These are phyloP conservation scores for Piper betle DNA, from an alignment of 164 flowering plant species.

Conservation along the genomic window DNA sequence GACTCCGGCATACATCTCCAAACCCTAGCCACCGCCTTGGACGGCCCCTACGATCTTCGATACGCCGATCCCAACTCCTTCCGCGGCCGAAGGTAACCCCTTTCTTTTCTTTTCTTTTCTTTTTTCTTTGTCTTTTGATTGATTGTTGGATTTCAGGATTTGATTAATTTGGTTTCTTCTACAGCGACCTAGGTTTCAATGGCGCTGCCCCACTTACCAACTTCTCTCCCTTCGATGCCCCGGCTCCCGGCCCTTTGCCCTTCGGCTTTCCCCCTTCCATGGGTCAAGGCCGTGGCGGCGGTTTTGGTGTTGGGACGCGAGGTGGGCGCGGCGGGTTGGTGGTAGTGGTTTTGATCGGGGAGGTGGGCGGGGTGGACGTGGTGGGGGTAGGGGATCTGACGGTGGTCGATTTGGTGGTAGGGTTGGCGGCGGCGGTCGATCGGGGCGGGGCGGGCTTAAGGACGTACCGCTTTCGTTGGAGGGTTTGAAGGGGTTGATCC, in stretches of 20 bases:
- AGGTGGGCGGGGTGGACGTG: conserved; percentile 16
- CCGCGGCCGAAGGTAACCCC: conserved; percentile 57
- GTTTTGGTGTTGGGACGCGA: conserved; percentile 6
- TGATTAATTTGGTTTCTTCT: no score
- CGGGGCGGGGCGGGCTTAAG: conserved; percentile 45
- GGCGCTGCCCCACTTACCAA: neutral
- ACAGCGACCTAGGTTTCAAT: no score
- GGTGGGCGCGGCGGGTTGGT: no score
- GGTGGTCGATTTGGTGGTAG: conserved; percentile 28
- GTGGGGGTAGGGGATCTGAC: conserved; percentile 11
- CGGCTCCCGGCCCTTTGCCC: neutral
- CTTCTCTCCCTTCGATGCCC: conserved; percentile 3
- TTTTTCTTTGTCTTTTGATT: neutral
- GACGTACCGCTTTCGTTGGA: conserved; percentile 60
- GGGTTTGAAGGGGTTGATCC: conserved; percentile 62
- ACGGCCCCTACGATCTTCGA: conserved; percentile 43
- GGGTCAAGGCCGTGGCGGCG: conserved; percentile 6
- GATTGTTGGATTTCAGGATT: no score
- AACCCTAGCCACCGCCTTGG: conserved; percentile 4
- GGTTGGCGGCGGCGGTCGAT: conserved; percentile 35
- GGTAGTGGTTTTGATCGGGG: conserved; percentile 12
- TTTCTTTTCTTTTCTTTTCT: neutral
- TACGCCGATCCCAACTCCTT: conserved; percentile 55
- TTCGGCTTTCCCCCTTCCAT: no score
- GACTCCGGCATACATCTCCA: no score